phyloP scores from a whole-genome alignment of 164 flowering plant species.

The Piper betle region DNA sequence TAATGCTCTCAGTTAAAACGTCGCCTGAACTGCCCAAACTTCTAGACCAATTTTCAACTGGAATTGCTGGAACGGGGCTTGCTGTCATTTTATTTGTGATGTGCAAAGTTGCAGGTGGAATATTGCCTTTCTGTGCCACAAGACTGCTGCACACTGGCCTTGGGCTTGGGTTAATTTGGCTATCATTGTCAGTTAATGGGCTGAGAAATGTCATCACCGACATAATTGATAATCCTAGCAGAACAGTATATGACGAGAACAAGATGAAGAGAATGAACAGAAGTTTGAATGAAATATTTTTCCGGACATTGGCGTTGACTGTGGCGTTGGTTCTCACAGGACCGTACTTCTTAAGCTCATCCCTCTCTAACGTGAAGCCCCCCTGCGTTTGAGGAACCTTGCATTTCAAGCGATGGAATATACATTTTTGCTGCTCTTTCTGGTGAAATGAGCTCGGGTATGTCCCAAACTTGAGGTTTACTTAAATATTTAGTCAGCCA shows the following conservation, averaged over 20 bases:
- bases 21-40: constrained; percentile 58
- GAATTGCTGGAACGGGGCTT: constrained; percentile 83
- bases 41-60: constrained; percentile 55
- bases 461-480: not conserved
- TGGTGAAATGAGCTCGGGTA: not conserved
- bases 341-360: too few species aligned
- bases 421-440: not conserved
- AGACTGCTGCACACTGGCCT: constrained; percentile 49
- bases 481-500: not conserved
- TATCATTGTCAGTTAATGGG: constrained; percentile 61
- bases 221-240: constrained; percentile 33
- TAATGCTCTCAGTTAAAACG: constrained; percentile 42
- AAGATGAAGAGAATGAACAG: constrained; percentile 37
- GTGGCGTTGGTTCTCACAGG: constrained; percentile 38
- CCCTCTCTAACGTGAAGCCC: too few species aligned
- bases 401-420: constrained; percentile 28
- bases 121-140: constrained; percentile 44
- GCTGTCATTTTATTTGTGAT: constrained; percentile 56
- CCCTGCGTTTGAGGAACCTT: too few species aligned
- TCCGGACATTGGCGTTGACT: constrained; percentile 59
- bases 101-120: constrained; percentile 34
- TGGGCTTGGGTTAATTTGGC: constrained; percentile 77
- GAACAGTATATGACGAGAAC: constrained; percentile 36
- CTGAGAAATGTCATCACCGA: constrained; percentile 40
- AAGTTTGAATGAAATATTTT: constrained; percentile 44